These are phyloP conservation scores for Lodderomyces theae DNA, from an alignment of 1,139 yeast genomes.

Conservation along the genomic window DNA sequence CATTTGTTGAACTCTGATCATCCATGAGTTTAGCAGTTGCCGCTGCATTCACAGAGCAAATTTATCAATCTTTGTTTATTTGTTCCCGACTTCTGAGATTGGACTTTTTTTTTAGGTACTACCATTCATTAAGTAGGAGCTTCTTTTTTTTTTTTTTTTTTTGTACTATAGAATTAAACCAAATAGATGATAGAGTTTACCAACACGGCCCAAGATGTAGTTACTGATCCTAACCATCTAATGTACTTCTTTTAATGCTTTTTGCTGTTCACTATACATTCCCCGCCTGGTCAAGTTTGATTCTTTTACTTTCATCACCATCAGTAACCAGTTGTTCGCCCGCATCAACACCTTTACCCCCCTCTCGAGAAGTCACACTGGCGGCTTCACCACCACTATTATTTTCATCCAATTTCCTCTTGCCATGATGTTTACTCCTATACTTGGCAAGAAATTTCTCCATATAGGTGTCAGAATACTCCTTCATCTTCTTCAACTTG, in stretches of 20 bases:
- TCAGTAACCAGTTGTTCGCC: too few species aligned
- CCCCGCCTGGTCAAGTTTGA: neutral
- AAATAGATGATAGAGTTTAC: too few species aligned
- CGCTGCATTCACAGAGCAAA: too few species aligned
- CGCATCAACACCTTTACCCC: conserved; percentile 2
- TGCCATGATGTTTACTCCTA: conserved; percentile 23
- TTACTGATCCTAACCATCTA: too few species aligned
- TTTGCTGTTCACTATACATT: too few species aligned
- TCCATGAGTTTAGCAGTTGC: too few species aligned
- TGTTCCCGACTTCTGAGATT: neutral
- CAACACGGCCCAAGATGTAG: too few species aligned
- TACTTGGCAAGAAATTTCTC: conserved; percentile 62
- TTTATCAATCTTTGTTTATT: too few species aligned
- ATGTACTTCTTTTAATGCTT: too few species aligned
- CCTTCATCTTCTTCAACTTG: conserved; percentile 66
- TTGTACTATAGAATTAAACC: too few species aligned
- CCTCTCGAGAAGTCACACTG: neutral
- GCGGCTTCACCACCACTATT: conserved; percentile 4
- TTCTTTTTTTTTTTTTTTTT: too few species aligned
- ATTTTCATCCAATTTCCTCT: conserved; percentile 7
- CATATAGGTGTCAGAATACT: conserved; percentile 67
- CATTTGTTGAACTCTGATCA: conserved; percentile 22
- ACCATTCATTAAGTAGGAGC: too few species aligned
- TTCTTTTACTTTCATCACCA: neutral
- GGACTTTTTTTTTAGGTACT: neutral